These are phyloP conservation scores for Aspergillus latus DNA, from an alignment of 2,329 filamentous ascomycete species.

Conservation along the genomic window DNA sequence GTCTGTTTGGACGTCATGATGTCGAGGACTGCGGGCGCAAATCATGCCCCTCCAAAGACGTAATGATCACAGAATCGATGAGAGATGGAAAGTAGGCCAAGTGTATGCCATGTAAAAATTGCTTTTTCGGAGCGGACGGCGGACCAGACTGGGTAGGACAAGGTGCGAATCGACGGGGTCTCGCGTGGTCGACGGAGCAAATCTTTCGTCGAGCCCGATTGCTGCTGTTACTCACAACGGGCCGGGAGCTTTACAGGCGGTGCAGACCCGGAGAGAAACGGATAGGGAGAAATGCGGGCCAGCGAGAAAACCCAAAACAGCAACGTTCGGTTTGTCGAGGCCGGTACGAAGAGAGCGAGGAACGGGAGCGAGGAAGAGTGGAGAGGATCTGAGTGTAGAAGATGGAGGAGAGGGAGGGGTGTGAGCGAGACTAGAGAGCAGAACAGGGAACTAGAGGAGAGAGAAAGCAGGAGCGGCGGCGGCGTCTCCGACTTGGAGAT, in stretches of 20 bases:
- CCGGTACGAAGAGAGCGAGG: conserved; percentile 5
- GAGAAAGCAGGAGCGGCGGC: conserved; percentile 9
- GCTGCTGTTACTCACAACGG: conserved; percentile 20
- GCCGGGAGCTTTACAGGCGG: conserved; percentile 15
- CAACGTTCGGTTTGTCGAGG: neutral
- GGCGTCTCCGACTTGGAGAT: conserved; percentile 9
- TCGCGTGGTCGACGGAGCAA: conserved; percentile 32
- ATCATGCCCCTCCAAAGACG: conserved; percentile 34
- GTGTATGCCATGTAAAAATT: conserved; percentile 4
- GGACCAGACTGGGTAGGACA: conserved; percentile 2
- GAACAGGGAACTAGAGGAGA: conserved; percentile 1
- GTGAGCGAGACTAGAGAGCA: neutral
- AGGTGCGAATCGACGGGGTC: conserved; percentile 35
- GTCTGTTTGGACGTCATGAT: conserved; percentile 41
- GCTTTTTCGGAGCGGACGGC: neutral
- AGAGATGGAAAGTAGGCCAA: neutral
- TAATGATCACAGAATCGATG: conserved; percentile 6
- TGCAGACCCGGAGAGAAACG: conserved; percentile 8
- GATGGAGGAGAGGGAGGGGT: neutral
- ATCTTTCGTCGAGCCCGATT: conserved; percentile 26
- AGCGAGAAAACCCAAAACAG: conserved; percentile 8
- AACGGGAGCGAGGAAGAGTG: neutral
- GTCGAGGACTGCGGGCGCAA: conserved; percentile 29
- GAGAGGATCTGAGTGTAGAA: conserved; percentile 1
- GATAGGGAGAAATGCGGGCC: conserved; percentile 17